phyloP scores from a whole-genome alignment of 1,284 basidiomycete genomes.

The Heliocybe sulcata region DNA sequence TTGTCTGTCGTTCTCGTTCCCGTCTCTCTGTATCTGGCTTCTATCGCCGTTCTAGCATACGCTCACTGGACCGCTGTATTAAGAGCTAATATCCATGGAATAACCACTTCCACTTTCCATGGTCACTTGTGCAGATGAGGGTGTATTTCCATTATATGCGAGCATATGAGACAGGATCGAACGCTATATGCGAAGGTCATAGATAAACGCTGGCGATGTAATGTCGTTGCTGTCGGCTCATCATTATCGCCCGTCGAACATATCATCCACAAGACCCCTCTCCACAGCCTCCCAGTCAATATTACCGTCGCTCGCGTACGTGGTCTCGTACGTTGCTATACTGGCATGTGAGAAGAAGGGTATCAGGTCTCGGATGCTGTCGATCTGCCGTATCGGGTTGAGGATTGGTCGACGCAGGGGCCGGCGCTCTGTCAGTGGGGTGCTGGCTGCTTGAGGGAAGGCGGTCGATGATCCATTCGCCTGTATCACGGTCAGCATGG shows the following conservation, averaged over 20 bases:
- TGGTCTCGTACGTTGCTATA: conserved; percentile 82
- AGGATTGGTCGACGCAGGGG: conserved; percentile 71
- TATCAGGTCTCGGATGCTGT: conserved; percentile 75
- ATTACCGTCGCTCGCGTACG: conserved; percentile 72
- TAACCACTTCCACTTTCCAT: not conserved
- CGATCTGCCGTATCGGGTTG: conserved; percentile 58
- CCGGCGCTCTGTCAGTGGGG: conserved; percentile 20
- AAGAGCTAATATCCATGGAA: not conserved
- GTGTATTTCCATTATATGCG: not conserved
- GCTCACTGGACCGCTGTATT: not conserved
- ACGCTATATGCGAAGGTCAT: not conserved
- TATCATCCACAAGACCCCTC: conserved; percentile 70
- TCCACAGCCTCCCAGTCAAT: conserved; percentile 89
- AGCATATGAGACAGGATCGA: not conserved
- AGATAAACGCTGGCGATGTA: not conserved
- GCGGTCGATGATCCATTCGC: not conserved
- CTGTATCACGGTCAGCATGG: not conserved
- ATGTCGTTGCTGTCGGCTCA: too few species aligned
- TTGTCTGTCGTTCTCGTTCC: not conserved
- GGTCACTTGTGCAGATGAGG: not conserved
- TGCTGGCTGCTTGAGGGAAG: not conserved
- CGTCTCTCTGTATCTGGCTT: too few species aligned
- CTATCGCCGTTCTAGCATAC: not conserved
- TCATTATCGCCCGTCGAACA: conserved; percentile 69
- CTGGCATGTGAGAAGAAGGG: conserved; percentile 88